Base-by-base conservation (phyloP, 441 rosid genomes). In the Pelargonium hybrid region DNA sequence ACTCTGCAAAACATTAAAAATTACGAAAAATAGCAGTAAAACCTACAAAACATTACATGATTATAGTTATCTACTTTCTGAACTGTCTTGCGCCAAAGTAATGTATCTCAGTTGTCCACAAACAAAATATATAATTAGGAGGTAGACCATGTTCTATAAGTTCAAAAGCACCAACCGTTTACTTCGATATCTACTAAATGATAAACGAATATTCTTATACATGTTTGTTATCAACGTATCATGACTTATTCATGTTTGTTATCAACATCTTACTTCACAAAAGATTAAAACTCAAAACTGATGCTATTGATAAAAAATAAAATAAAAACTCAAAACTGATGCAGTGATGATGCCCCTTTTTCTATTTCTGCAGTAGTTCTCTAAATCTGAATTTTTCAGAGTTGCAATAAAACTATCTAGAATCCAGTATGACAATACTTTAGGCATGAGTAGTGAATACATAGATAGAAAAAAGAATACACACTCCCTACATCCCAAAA, bases 1-100 rank as follows among this genome's bases (percentile, higher is more conserved):
- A 77, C 85, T 84, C 96, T 93, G 92, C 76, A 71, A 65, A 77
- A 79, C 50, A 67, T 59, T 18, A 29, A 68, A 41, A 21, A 69
- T 65, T 71, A 73, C 39, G 70, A 73, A 56, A 70, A 21, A 83
- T 64, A 71, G 72, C 14, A 64, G 70, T 52, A 64, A 68, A 21
- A 67, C 69, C 70, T 43, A 20, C 13, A 37, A 37, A 37, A 37
- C 10, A 37, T 37, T 7, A 37, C 43, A 37, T 7, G 43, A 37
- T 37, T 7, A 37, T 37, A 37, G 43, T 7, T 37, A 37, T 37
- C 43, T 7, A 37, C 1, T 37, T 37, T 37, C 10, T 37, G 43
- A 1, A 37, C 10, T 37, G 43, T 37, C 43, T 37, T 37, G 43
- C 43, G 43, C 10, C 10, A 1, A 37, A 31, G 37, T 37, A 37